phyloP scores from a whole-genome alignment of 2,329 filamentous ascomycete species.

The Coniochaeta sp. region DNA sequence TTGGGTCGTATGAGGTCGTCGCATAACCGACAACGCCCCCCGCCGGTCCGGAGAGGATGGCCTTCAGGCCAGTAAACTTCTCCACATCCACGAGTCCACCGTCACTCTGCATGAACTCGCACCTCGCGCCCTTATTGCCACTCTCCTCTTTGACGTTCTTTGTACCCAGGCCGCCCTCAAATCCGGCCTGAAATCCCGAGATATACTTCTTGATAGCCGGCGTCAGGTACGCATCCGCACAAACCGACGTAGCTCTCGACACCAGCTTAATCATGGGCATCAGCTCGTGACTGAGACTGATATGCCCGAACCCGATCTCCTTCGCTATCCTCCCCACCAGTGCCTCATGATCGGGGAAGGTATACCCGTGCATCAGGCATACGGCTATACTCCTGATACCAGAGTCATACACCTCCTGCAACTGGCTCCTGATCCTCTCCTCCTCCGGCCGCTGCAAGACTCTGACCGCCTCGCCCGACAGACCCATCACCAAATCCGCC shows the following conservation, averaged over 20 bases:
- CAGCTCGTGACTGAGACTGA: conserved; percentile 72
- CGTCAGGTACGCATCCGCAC: conserved; percentile 73
- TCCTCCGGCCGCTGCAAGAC: conserved; percentile 58
- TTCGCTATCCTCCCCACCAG: conserved; percentile 67
- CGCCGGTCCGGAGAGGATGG: conserved; percentile 85
- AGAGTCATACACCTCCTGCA: conserved; percentile 60
- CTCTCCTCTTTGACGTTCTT: conserved; percentile 62
- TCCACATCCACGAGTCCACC: conserved; percentile 68
- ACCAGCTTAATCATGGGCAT: conserved; percentile 91
- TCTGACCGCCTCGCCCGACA: conserved; percentile 69
- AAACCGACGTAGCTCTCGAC: conserved; percentile 67
- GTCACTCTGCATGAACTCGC: conserved; percentile 93
- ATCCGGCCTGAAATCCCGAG: conserved; percentile 69
- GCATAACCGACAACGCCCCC: conserved; percentile 91
- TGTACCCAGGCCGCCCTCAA: conserved; percentile 71
- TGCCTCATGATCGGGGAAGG: conserved; percentile 79
- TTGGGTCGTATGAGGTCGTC: conserved; percentile 78
- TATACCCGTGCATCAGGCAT: conserved; percentile 88
- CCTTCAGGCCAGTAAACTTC: conserved; percentile 75
- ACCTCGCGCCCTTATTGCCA: conserved; percentile 65
- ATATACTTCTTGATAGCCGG: conserved; percentile 72
- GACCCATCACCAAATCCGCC: conserved; percentile 58
- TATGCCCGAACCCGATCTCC: conserved; percentile 76
- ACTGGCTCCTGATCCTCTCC: conserved; percentile 46
- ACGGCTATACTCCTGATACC: conserved; percentile 81